Percentiles rank a stretch among this genome's conserved stretches.
Conservation (phyloP, 2,329 filamentous ascomycete species). For the Fusarium compactum region DNA sequence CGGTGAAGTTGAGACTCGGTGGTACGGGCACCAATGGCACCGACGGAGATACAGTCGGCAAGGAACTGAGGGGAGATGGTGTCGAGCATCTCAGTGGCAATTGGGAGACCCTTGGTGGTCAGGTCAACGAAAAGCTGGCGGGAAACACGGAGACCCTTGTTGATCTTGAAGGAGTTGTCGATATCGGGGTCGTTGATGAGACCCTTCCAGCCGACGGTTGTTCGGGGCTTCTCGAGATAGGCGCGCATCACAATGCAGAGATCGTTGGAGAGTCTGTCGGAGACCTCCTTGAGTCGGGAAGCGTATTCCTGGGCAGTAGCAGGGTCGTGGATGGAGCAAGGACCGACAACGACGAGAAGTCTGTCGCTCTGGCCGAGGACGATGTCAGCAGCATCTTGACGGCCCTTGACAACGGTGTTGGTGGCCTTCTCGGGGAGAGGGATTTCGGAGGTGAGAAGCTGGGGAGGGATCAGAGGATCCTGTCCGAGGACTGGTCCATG, state of each 20-base stretch:
- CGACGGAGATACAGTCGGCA: constrained; percentile 93
- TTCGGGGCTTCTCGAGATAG: constrained; percentile 98
- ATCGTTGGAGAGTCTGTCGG: constrained; percentile 83
- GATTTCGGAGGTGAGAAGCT: constrained; percentile 87
- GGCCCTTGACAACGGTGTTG: constrained; percentile 77
- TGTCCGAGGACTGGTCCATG: constrained; percentile 82
- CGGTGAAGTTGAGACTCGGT: constrained; percentile 97
- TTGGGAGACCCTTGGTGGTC: constrained; percentile 88
- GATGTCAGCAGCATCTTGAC: constrained; percentile 76
- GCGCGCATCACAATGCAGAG: constrained; percentile 96
- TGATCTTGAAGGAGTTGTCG: constrained; percentile 97
- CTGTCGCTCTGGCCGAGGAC: constrained; percentile 85
- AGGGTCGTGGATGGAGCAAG: constrained; percentile 98
- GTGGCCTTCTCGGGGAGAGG: constrained; percentile 74
- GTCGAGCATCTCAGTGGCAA: constrained; percentile 98
- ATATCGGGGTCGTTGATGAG: constrained; percentile 99
- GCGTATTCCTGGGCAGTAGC: constrained; percentile 90
- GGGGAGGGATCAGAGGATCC: constrained; percentile 91
- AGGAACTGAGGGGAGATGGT: constrained; percentile 99
- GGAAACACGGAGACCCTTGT: constrained; percentile 95
- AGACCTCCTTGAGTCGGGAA: constrained; percentile 78
- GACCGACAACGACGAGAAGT: constrained; percentile 92
- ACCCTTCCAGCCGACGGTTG: constrained; percentile 98
- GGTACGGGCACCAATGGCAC: constrained; percentile 94
- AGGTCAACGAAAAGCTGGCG: constrained; percentile 93